These are phyloP conservation scores for Betula pendula DNA, from an alignment of 306 rosid genomes.

Conservation along the genomic window DNA sequence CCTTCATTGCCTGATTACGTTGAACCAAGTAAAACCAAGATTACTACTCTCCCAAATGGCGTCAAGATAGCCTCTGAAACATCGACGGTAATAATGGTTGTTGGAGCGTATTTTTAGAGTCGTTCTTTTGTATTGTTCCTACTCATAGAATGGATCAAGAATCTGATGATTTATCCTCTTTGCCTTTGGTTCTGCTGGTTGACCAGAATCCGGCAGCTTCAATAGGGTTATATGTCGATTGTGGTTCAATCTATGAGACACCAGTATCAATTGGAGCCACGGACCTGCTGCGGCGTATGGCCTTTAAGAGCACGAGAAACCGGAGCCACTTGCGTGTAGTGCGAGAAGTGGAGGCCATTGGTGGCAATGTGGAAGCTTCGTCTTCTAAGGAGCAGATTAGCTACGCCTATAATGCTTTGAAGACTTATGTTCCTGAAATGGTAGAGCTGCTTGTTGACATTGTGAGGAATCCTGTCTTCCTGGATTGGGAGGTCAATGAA, in stretches of 20 bases:
- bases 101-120: constrained; percentile 4
- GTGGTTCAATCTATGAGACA: constrained; percentile 83
- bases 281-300: constrained; percentile 86
- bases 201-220: constrained; percentile 77
- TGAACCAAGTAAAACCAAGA: constrained; percentile 58
- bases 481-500: constrained; percentile 94
- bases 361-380: constrained; percentile 83
- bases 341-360: constrained; percentile 91
- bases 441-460: constrained; percentile 84
- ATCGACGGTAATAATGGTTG: constrained; percentile 48
- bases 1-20: constrained; percentile 81
- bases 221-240: constrained; percentile 72
- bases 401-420: constrained; percentile 83
- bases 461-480: constrained; percentile 79
- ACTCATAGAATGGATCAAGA: not conserved
- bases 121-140: not conserved
- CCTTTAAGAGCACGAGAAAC: constrained; percentile 82
- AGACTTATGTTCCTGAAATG: constrained; percentile 88
- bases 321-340: constrained; percentile 83
- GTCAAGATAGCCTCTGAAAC: constrained; percentile 77
- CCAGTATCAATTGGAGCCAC: constrained; percentile 72
- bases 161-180: not conserved
- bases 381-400: constrained; percentile 95
- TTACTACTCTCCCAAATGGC: constrained; percentile 80
- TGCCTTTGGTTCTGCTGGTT: constrained; percentile 27